Evolutionary conservation across 1,139 yeast genomes (phyloP).

Genomic region (Hansenula lynferdii): DNA sequence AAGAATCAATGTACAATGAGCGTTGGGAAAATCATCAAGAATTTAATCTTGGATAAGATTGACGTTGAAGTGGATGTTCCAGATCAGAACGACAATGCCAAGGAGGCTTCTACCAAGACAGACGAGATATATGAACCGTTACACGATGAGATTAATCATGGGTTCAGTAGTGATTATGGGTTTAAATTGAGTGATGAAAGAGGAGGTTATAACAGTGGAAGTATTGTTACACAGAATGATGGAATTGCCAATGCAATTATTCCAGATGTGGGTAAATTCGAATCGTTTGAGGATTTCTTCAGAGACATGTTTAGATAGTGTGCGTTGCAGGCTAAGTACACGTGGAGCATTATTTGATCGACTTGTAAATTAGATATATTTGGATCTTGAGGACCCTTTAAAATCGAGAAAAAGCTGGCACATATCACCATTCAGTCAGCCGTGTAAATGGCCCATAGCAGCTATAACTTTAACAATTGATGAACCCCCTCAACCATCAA

Average conservation of each 20-base stretch:
- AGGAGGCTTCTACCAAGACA: too few relatives aligned
- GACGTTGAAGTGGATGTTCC: constrained; percentile 24
- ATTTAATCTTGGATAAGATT: constrained; percentile 28
- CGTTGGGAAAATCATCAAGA: constrained; percentile 45
- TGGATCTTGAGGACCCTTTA: too few relatives aligned
- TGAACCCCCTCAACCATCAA: too few relatives aligned
- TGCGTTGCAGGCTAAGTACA: neutral
- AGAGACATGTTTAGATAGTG: constrained; percentile 29
- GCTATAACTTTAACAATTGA: too few relatives aligned
- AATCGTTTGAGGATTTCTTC: constrained; percentile 45
- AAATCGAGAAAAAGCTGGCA: too few relatives aligned
- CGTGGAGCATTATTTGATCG: too few relatives aligned
- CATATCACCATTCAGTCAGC: too few relatives aligned
- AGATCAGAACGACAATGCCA: too few relatives aligned
- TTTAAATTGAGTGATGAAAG: constrained; percentile 2
- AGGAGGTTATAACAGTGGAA: neutral
- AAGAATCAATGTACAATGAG: constrained; percentile 51
- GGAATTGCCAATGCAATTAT: constrained; percentile 14
- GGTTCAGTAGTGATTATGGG: constrained; percentile 10
- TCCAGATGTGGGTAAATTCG: constrained; percentile 40
- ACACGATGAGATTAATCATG: constrained; percentile 22
- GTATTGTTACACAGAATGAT: neutral
- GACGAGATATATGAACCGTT: constrained; percentile 13
- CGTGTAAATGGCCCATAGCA: too few relatives aligned
- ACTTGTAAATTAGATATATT: too few relatives aligned